Base-by-base conservation (phyloP, 495 filamentous ascomycete genomes). In the Xylaria venustula region DNA sequence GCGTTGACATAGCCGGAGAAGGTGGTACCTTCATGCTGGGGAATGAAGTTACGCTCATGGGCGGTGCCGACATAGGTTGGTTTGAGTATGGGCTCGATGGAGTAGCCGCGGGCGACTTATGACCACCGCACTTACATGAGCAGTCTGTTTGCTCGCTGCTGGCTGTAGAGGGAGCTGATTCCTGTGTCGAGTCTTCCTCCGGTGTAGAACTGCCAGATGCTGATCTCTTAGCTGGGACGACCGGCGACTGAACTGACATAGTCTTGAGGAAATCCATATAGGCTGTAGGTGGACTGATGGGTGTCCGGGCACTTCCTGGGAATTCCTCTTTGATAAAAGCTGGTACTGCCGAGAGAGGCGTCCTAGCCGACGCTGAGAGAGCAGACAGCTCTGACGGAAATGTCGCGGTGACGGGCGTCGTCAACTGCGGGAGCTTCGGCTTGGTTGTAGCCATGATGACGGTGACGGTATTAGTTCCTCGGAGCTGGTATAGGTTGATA, bases 211-310 rank as follows among this genome's bases (percentile, higher is more conserved):
- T 68, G 55, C 63, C 68, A 17, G 70, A 65, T 62, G 67, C 66
- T 65, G 67, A 65, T 64, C 73, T 75, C 65, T 73, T 74, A 64
- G 72, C 71, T 40, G 76, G 67, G 20, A 88, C 76, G 23, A 87
- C 79, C 2, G 90, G 90, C 11, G 89, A 90, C 40, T 72, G 65
- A 19, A 92, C 77, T 7, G 86, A 85, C 76, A 82, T 79, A 60
- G 73, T 68, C 67, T 90, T 90, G 55, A 98, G 85, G 70, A 97
- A 98, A 65, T 98, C 90, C 42, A 91, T 89, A 69, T 98, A 98
- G 54, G 93, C 92, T 4, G 82, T 79, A 2, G 93, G 93, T 26
- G 93, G 93, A n/a, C 89, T 94, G 75, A 98, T 95, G 48, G 93
- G 93, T 2, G 92, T 97, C 67, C 86, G 86, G 34, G 78, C 71